A percentile compares a stretch with the other conserved stretches of the same genome.
These are phyloP conservation scores for Ophiostoma novo-ulmi DNA, from an alignment of 2,329 filamentous ascomycete species.

Conservation along the genomic window DNA sequence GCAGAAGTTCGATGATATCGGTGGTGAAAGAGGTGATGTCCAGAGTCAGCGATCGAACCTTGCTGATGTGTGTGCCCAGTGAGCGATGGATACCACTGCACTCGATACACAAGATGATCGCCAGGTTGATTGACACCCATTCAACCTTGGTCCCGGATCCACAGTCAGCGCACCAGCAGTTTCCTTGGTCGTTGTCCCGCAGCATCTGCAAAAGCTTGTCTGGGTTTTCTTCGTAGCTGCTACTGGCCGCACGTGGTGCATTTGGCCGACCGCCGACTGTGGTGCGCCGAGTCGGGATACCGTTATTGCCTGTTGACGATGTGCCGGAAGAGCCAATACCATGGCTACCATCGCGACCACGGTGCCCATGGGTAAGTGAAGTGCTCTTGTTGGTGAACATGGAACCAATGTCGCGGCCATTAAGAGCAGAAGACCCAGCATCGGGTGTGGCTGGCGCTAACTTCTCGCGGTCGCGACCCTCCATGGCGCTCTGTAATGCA, in stretches of 20 bases:
- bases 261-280: slow-evolving; percentile 85
- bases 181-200: slow-evolving; percentile 85
- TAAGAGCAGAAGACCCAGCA: slow-evolving; percentile 47
- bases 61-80: slow-evolving; percentile 94
- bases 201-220: slow-evolving; percentile 82
- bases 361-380: slow-evolving; percentile 54
- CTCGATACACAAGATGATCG: slow-evolving; percentile 93
- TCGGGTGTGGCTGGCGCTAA: slow-evolving; percentile 36
- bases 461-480: slow-evolving; percentile 62
- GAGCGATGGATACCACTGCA: slow-evolving; percentile 97
- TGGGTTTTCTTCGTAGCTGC: slow-evolving; percentile 72
- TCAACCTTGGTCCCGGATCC: slow-evolving; percentile 88
- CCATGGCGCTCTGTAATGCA: slow-evolving; percentile 89
- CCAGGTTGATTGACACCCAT: slow-evolving; percentile 98
- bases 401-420: slow-evolving; percentile 82
- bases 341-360: slow-evolving; percentile 17
- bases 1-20: slow-evolving; percentile 89
- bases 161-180: slow-evolving; percentile 91
- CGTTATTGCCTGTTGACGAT: slow-evolving; percentile 41
- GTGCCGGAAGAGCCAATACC: slow-evolving; percentile 33
- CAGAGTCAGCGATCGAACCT: slow-evolving; percentile 88
- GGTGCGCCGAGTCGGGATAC: slow-evolving; percentile 71
- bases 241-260: slow-evolving; percentile 58
- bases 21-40: slow-evolving; percentile 95
- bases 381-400: slow-evolving; percentile 89